Percentiles rank a stretch among this genome's conserved stretches.
Evolutionary conservation across 2,329 filamentous ascomycete species (phyloP).

Genomic region (Rugonectria rugulosa): DNA sequence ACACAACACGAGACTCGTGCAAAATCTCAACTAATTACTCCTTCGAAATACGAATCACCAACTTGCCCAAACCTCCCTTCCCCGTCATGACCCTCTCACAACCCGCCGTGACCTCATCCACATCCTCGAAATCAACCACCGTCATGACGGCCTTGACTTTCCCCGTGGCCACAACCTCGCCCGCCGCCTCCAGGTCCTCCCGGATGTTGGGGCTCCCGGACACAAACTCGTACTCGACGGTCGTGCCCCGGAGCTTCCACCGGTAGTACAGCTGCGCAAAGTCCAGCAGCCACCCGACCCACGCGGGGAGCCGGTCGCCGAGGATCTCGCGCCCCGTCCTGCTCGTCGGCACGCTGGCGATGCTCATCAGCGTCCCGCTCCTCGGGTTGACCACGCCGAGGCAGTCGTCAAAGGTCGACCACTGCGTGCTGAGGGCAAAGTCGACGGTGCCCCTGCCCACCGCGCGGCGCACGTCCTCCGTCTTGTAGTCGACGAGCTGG

Average conservation of each 20-base stretch:
- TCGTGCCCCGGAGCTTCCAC: conserved; percentile 53
- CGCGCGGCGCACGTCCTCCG: conserved; percentile 44
- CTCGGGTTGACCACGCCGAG: conserved; percentile 49
- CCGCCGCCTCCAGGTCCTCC: conserved; percentile 52
- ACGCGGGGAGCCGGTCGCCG: conserved; percentile 45
- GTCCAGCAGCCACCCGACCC: conserved; percentile 47
- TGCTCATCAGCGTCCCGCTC: conserved; percentile 51
- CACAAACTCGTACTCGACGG: conserved; percentile 53
- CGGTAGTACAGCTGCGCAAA: conserved; percentile 50
- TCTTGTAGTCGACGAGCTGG: conserved; percentile 60
- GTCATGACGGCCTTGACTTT: conserved; percentile 54
- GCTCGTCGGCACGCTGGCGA: conserved; percentile 48
- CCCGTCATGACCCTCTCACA: conserved; percentile 47
- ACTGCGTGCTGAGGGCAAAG: conserved; percentile 59
- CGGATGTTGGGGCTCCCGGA: conserved; percentile 52
- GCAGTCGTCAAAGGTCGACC: conserved; percentile 45
- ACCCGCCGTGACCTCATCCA: conserved; percentile 50
- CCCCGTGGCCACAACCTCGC: conserved; percentile 50
- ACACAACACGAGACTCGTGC: neutral
- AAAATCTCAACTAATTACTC: neutral
- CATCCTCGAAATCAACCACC: conserved; percentile 50
- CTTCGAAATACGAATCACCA: conserved; percentile 37
- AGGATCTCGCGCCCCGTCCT: conserved; percentile 41
- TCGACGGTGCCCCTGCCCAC: conserved; percentile 56
- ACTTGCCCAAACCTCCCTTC: conserved; percentile 39